phyloP scores from a whole-genome alignment of 108 stramenopile species.

The Craspedostauros australis region DNA sequence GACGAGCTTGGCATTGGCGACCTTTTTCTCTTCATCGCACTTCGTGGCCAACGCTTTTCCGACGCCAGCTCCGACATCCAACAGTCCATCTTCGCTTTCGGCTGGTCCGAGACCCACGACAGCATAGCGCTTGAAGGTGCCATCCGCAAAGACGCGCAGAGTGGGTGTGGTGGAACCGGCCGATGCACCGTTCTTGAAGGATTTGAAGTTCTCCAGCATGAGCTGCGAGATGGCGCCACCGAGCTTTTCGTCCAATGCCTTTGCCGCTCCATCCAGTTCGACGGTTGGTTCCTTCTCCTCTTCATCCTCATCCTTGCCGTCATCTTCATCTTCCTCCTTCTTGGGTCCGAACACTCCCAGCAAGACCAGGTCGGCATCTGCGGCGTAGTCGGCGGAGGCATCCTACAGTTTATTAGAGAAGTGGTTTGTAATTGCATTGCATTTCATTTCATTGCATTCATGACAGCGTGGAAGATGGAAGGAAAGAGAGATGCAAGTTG shows the following conservation, averaged over 20 bases:
- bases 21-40: slow-evolving; percentile 69
- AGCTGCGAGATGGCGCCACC: slow-evolving; percentile 60
- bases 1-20: slow-evolving; percentile 36
- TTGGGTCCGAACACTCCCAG: slow-evolving; percentile 66
- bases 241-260: slow-evolving; percentile 56
- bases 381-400: slow-evolving; percentile 15
- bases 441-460: too few relatives aligned
- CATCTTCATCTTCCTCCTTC: slow-evolving; percentile 30
- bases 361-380: slow-evolving; percentile 65
- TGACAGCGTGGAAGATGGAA: too few relatives aligned
- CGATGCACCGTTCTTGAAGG: slow-evolving; percentile 70
- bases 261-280: slow-evolving; percentile 41
- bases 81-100: slow-evolving; percentile 14
- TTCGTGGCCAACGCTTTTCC: slow-evolving; percentile 63
- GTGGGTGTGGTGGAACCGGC: slow-evolving; percentile 66
- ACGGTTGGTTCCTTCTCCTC: slow-evolving; percentile 40
- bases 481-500: too few relatives aligned
- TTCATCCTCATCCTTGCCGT: slow-evolving; percentile 38
- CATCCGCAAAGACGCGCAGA: slow-evolving; percentile 32
- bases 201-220: slow-evolving; percentile 65
- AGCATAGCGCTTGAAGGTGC: slow-evolving; percentile 42
- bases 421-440: too few relatives aligned
- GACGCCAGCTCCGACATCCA: slow-evolving; percentile 36
- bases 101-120: slow-evolving; percentile 57
- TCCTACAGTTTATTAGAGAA: too few relatives aligned